Evolutionary conservation across 2,329 filamentous ascomycete species (phyloP).

Genomic region (Talaromyces sp.): DNA sequence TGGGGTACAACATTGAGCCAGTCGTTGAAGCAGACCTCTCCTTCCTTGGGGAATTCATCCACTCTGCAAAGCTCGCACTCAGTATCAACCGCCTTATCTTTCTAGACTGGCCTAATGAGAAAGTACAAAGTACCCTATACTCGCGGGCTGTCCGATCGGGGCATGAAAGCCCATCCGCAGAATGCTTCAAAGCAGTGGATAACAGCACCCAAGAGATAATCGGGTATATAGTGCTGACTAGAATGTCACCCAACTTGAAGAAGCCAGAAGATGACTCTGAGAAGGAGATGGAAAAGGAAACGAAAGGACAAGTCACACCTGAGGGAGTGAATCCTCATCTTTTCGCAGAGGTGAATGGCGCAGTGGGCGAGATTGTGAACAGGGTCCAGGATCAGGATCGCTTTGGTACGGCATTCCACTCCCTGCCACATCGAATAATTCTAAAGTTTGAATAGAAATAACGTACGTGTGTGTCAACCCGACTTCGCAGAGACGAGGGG

Average conservation of each 20-base stretch:
- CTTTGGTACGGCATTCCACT: background rate
- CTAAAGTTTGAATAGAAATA: slow-evolving; percentile 9
- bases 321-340: slow-evolving; percentile 8
- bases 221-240: slow-evolving; percentile 12
- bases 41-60: slow-evolving; percentile 1
- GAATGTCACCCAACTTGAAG: background rate
- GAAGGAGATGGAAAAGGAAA: background rate
- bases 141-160: slow-evolving; percentile 2
- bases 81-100: slow-evolving; percentile 13
- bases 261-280: background rate
- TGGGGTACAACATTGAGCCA: background rate
- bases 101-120: slow-evolving; percentile 17
- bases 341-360: slow-evolving; percentile 2
- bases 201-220: slow-evolving; percentile 8
- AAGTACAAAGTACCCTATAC: slow-evolving; percentile 12
- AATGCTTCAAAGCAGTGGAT: slow-evolving; percentile 15
- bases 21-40: slow-evolving; percentile 3
- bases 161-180: background rate
- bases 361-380: background rate
- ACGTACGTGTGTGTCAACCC: slow-evolving; percentile 17
- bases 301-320: background rate
- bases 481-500: slow-evolving; percentile 7
- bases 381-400: background rate
- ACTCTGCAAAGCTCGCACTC: slow-evolving; percentile 6
- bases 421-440: background rate